Conservation (phyloP, 371 early-diverging fungal genomes). For the Zopfochytrium polystomum region DNA sequence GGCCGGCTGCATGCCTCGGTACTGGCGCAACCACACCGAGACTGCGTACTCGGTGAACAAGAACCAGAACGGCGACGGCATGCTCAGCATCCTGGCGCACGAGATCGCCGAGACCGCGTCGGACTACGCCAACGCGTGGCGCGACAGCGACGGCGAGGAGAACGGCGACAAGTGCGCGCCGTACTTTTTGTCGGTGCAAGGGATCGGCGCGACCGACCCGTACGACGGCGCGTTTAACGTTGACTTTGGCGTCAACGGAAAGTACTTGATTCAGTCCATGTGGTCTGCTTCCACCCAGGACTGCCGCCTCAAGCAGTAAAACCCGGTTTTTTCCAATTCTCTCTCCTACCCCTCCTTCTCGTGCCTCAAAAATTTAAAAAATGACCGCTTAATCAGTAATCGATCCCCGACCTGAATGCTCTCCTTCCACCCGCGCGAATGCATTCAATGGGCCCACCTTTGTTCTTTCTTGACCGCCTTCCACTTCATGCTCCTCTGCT, state of each 20-base stretch:
- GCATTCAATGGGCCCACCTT: too few species aligned
- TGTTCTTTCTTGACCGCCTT: too few species aligned
- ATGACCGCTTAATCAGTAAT: too few species aligned
- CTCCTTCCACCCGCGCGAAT: too few species aligned
- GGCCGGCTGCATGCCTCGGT: too few species aligned
- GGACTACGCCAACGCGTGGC: slow-evolving; percentile 19
- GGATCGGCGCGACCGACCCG: slow-evolving; percentile 3
- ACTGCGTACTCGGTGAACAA: slow-evolving; percentile 12
- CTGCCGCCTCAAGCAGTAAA: too few species aligned
- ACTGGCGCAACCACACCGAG: slow-evolving; percentile 16
- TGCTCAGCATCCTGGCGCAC: slow-evolving; percentile 15
- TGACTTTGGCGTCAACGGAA: slow-evolving; percentile 5
- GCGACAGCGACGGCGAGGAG: slow-evolving; percentile 14
- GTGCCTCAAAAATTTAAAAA: too few species aligned
- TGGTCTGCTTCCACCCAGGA: too few species aligned
- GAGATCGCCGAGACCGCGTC: slow-evolving; percentile 17
- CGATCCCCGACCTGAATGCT: too few species aligned
- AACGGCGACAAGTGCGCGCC: slow-evolving; percentile 19
- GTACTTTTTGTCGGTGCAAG: slow-evolving; percentile 8
- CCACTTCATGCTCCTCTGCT: too few species aligned
- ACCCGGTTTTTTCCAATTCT: too few species aligned
- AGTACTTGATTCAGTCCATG: not conserved
- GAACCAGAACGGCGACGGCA: slow-evolving; percentile 10
- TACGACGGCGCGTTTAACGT: slow-evolving; percentile 19
- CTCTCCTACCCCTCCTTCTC: too few species aligned